Evolutionary conservation across 2,329 filamentous ascomycete species (phyloP), one percentile per base, ranked within the genome.

Genomic region (Scedosporium boydii): DNA sequence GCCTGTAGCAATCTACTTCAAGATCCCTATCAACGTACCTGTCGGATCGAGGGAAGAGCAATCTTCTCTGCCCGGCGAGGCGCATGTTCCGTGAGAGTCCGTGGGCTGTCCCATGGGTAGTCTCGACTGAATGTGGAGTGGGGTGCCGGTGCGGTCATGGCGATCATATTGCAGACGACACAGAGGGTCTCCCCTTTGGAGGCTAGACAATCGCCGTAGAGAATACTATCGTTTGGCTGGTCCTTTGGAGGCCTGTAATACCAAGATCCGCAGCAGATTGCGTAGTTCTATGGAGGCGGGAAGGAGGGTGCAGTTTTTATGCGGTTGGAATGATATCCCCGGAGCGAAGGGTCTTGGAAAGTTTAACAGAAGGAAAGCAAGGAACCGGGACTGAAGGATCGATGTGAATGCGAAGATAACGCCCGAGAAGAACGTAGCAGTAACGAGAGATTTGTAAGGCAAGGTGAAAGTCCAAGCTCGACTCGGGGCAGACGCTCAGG

Each of bases 41-140:
- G 78, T 66, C 79, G 75, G 59, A 84, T 82, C 1, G 82, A 79
- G 21, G 82, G 82, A 23, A 84, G 73, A 6, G 61, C 42, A 21
- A 62, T 62, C 56, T 42, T 62, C 48, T 62, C 61, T 6, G 61
- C n/a, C 42, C 51, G 61, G 9, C 42, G 56, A 27, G 61, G 57
- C 26, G 55, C 12, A 23, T 51, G 27, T 23, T 62, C 61, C 3
- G 56, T 4, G 9, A 59, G 21, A 3, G 26, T 38, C 26, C 55
- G 57, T 6, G 56, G 42, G 42, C 61, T 34, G 12, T 62, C 56
- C 61, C 61, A 62, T 2, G 61, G 42, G 29, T 59, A 62, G n/a
- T 59, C 61, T 12, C 61, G 58, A 14, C 12, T 38, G 61, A 62
- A 62, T 2, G 61, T 51, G 46, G 56, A 59, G 27, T 62, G 61